phyloP scores from a whole-genome alignment of 352 stramenopile species.

The Saprolegnia diclina region DNA sequence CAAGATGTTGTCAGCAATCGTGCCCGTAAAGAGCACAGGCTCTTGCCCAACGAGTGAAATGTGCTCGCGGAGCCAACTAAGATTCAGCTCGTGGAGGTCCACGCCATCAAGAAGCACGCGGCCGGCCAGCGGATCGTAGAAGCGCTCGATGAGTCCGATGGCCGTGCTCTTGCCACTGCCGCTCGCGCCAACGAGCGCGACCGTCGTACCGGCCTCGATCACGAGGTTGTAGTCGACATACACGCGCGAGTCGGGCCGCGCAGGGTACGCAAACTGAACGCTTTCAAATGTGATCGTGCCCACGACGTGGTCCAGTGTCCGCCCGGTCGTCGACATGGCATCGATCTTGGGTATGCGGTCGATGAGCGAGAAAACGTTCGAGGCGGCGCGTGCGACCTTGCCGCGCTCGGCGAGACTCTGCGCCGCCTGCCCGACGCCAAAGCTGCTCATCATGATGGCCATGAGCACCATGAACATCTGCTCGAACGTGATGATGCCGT shows the following conservation, averaged over 20 bases:
- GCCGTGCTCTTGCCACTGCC: constrained; percentile 73
- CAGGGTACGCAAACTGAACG: constrained; percentile 75
- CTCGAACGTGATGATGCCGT: constrained; percentile 39
- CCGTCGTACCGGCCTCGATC: constrained; percentile 58
- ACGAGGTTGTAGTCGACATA: constrained; percentile 82
- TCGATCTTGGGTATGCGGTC: constrained; percentile 53
- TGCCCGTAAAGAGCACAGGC: constrained; percentile 51
- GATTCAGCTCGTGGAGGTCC: constrained; percentile 67
- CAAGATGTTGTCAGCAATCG: constrained; percentile 61
- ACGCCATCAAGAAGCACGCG: constrained; percentile 71
- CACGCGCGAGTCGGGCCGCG: constrained; percentile 51
- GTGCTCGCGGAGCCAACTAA: constrained; percentile 48
- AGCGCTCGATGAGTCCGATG: constrained; percentile 54
- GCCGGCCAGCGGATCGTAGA: constrained; percentile 57
- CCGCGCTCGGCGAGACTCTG: constrained; percentile 41
- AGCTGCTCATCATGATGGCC: constrained; percentile 47
- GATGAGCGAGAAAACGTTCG: constrained; percentile 75
- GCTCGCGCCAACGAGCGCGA: constrained; percentile 52
- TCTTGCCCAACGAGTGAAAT: constrained; percentile 56
- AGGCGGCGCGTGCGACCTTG: constrained; percentile 53
- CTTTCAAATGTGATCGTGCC: constrained; percentile 63
- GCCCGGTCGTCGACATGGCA: constrained; percentile 26
- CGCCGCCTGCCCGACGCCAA: constrained; percentile 49
- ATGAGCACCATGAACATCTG: constrained; percentile 49
- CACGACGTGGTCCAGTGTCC: constrained; percentile 29